These are phyloP conservation scores for Carex parvula DNA, from an alignment of 176 grass and related monocot genomes.

Conservation along the genomic window DNA sequence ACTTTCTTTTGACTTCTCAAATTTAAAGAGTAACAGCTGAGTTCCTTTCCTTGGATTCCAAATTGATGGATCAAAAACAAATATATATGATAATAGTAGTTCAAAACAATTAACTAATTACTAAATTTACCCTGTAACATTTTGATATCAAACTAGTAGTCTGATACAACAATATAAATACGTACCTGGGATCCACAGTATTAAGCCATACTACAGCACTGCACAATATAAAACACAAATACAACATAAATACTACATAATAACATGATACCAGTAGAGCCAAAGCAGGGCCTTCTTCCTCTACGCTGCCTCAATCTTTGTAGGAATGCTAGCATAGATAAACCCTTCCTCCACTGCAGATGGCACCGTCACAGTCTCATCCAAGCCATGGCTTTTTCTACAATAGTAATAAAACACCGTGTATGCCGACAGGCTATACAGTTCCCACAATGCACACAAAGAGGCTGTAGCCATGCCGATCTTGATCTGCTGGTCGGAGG, in stretches of 20 bases:
- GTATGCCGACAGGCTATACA: conserved; percentile 35
- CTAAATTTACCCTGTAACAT: neutral
- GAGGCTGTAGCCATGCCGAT: conserved; percentile 23
- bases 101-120: neutral
- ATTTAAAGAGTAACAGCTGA: neutral
- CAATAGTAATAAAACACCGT: conserved; percentile 43
- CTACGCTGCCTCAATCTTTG: neutral
- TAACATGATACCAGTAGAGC: neutral
- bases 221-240: neutral
- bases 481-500: conserved; percentile 16
- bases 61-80: neutral
- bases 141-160: conserved; percentile 5
- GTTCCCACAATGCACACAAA: conserved; percentile 26
- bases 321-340: conserved; percentile 28
- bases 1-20: neutral
- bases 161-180: conserved; percentile 7
- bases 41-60: neutral
- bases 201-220: conserved; percentile 18
- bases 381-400: conserved; percentile 44
- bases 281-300: neutral
- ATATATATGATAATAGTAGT: neutral
- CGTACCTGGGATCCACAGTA: neutral
- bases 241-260: neutral
- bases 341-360: neutral
- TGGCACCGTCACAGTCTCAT: conserved; percentile 4